A percentile compares a stretch with the other conserved stretches of the same genome.
Evolutionary conservation across 164 flowering plant species (phyloP).

Genomic region (Magnolia sinica): DNA sequence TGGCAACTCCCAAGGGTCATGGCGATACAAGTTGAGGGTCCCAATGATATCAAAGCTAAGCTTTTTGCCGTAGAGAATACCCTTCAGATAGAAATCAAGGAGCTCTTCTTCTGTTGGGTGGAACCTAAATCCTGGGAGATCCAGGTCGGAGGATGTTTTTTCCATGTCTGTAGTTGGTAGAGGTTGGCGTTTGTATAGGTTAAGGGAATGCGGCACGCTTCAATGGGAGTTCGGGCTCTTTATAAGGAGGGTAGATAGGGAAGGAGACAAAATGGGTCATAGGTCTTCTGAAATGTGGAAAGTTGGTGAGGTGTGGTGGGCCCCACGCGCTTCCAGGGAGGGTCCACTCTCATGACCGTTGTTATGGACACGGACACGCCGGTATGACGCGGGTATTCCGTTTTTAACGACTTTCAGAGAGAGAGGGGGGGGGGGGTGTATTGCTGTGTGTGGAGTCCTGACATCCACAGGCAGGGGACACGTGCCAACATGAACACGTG

Average conservation of each 20-base stretch:
- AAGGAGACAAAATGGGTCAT: neutral
- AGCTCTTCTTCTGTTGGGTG: constrained; percentile 97
- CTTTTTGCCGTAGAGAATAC: constrained; percentile 45
- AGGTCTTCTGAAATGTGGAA: neutral
- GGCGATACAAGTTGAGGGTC: constrained; percentile 63
- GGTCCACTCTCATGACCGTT: neutral
- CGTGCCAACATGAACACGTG: no score
- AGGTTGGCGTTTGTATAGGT: neutral
- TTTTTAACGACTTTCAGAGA: neutral
- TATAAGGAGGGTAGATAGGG: neutral
- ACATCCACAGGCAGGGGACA: no score
- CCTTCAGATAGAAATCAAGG: constrained; percentile 71
- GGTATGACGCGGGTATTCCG: neutral
- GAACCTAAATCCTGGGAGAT: constrained; percentile 84
- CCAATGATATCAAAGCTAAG: constrained; percentile 51
- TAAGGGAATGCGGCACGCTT: neutral
- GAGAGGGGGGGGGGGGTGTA: no score
- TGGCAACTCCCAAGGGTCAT: constrained; percentile 84
- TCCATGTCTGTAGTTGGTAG: constrained; percentile 8
- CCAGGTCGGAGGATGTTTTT: constrained; percentile 25
- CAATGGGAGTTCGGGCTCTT: neutral
- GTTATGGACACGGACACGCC: neutral
- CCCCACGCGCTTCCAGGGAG: constrained; percentile 4
- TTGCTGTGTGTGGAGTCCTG: no score
- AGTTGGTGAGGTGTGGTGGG: neutral